Evolutionary conservation across 148 eudicot species (phyloP).

Genomic region (Rheum nobile): DNA sequence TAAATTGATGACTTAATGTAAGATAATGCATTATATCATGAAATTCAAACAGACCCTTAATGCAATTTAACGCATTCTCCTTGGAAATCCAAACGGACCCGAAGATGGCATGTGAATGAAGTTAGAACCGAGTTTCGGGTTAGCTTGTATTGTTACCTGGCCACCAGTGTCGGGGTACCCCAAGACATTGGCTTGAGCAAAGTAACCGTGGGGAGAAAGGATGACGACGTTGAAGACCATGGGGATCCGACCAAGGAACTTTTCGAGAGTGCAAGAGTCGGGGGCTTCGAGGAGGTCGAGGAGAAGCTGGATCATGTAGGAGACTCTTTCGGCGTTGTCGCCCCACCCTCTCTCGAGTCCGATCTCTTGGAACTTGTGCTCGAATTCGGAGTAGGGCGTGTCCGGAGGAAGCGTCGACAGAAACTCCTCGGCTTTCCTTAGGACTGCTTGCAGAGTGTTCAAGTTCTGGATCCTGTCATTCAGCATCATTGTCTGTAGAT

Average conservation of each 20-base stretch:
- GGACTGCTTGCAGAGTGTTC: constrained; percentile 51
- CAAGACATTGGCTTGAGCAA: constrained; percentile 90
- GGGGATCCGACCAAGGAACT: constrained; percentile 77
- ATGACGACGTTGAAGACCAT: constrained; percentile 98
- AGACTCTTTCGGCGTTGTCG: constrained; percentile 64
- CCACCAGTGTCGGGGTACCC: constrained; percentile 99
- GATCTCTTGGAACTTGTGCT: constrained; percentile 77
- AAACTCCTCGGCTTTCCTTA: constrained; percentile 81
- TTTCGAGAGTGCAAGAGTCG: constrained; percentile 88
- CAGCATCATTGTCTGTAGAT: constrained; percentile 75
- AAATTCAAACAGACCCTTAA: too few species aligned
- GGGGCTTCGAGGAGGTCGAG: constrained; percentile 97
- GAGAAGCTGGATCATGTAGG: constrained; percentile 77
- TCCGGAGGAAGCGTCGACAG: constrained; percentile 53
- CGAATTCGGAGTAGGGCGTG: constrained; percentile 71
- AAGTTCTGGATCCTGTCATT: constrained; percentile 76
- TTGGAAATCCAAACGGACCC: too few species aligned
- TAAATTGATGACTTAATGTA: too few species aligned
- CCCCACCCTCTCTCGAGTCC: constrained; percentile 99
- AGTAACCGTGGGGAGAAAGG: constrained; percentile 96
- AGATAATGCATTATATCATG: too few species aligned
- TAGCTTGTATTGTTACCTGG: constrained; percentile 33
- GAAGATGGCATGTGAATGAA: not conserved
- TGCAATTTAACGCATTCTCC: too few species aligned
- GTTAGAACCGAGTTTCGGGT: not conserved